Conservation (phyloP, 257 asterid species). For the Scutellaria galericulata region DNA sequence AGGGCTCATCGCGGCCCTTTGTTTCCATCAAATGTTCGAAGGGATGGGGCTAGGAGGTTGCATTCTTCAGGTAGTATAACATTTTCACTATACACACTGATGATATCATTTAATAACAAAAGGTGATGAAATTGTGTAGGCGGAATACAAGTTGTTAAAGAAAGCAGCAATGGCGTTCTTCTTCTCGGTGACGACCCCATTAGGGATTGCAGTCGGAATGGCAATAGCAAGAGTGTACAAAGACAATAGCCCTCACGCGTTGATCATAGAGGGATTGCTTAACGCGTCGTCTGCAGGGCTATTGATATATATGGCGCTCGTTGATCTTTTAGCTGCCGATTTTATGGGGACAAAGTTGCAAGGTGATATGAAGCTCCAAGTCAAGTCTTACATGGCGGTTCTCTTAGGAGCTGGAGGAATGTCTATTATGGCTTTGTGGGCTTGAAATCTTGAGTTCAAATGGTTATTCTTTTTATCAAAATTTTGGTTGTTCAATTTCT, state of each 20-base stretch:
- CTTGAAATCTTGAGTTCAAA: neutral
- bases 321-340: slow-evolving; percentile 64
- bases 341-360: slow-evolving; percentile 63
- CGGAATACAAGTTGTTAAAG: slow-evolving; percentile 47
- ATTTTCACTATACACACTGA: too few relatives aligned
- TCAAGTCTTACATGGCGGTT: slow-evolving; percentile 50
- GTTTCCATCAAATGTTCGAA: slow-evolving; percentile 55
- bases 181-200: slow-evolving; percentile 59
- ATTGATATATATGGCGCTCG: slow-evolving; percentile 63
- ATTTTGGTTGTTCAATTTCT: neutral
- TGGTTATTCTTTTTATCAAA: neutral
- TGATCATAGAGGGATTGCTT: slow-evolving; percentile 57
- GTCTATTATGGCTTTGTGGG: slow-evolving; percentile 77
- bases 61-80: slow-evolving; percentile 47
- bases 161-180: slow-evolving; percentile 61
- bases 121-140: slow-evolving; percentile 31
- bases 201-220: slow-evolving; percentile 64
- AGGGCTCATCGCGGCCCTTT: slow-evolving; percentile 44
- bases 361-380: slow-evolving; percentile 46
- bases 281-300: slow-evolving; percentile 63
- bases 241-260: slow-evolving; percentile 55
- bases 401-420: slow-evolving; percentile 61
- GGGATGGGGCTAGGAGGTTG: slow-evolving; percentile 54
- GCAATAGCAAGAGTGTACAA: slow-evolving; percentile 44
- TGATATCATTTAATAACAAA: too few relatives aligned